phyloP scores from a whole-genome alignment of 2,329 filamentous ascomycete species.

The Neodidymelliopsis sp. region DNA sequence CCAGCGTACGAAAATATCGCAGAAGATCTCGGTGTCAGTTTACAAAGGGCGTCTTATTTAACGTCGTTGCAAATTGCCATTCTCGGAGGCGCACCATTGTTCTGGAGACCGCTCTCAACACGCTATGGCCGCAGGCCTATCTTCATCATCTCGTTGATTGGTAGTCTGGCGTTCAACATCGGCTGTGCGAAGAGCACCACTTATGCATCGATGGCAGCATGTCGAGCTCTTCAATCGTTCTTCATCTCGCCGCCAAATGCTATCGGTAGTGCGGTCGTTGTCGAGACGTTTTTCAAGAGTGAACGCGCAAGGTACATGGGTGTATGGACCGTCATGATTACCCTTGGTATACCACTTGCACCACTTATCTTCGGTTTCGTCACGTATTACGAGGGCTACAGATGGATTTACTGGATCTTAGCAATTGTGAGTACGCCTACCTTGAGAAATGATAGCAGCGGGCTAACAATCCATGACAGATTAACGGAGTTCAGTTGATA shows the following conservation, averaged over 20 bases:
- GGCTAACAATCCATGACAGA: conserved; percentile 41
- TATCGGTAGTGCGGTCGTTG: conserved; percentile 65
- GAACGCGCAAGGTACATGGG: conserved; percentile 64
- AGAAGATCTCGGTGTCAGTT: conserved; percentile 56
- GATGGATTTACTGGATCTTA: conserved; percentile 67
- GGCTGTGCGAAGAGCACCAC: conserved; percentile 60
- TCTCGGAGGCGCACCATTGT: conserved; percentile 61
- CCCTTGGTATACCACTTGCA: conserved; percentile 56
- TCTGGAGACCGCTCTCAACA: conserved; percentile 65
- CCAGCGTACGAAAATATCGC: conserved; percentile 63
- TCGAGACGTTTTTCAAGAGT: conserved; percentile 65
- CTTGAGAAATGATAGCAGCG: background rate
- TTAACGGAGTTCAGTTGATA: conserved; percentile 64
- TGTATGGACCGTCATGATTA: conserved; percentile 63
- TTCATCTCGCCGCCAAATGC: conserved; percentile 64
- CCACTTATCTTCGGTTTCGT: conserved; percentile 57
- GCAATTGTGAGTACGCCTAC: conserved; percentile 56
- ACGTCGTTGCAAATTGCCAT: conserved; percentile 64
- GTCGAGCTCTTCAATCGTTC: conserved; percentile 62
- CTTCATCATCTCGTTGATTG: conserved; percentile 60
- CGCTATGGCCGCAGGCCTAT: conserved; percentile 63
- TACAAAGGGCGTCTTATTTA: conserved; percentile 62
- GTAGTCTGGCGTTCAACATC: conserved; percentile 60
- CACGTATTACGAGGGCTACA: conserved; percentile 60
- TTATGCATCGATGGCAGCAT: conserved; percentile 60